phyloP scores from a whole-genome alignment of 192 early-diverging fungal species.

The Coemansia sp. region DNA sequence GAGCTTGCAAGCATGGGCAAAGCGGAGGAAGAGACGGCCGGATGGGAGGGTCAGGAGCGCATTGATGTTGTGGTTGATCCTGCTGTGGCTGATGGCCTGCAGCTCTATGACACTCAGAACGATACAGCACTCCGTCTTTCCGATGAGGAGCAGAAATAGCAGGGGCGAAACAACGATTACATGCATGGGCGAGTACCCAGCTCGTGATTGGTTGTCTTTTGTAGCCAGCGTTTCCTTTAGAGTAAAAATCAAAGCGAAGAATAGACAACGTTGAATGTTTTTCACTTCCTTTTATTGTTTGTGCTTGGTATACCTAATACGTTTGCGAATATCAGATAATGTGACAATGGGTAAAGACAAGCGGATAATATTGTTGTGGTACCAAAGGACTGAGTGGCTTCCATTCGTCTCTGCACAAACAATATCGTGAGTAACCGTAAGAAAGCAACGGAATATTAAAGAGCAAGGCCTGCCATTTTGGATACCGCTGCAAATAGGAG shows the following conservation, averaged over 20 bases:
- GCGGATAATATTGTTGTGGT: not conserved
- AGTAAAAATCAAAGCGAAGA: not conserved
- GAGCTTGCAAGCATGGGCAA: constrained; percentile 42
- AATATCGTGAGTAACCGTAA: not conserved
- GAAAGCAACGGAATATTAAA: not conserved
- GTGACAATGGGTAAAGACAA: not conserved
- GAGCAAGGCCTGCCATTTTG: not conserved
- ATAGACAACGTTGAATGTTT: too few species aligned
- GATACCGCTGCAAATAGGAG: not conserved
- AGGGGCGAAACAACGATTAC: not conserved
- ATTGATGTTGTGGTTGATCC: constrained; percentile 39
- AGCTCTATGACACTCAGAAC: constrained; percentile 42
- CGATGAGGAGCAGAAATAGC: not conserved
- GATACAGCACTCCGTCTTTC: constrained; percentile 20
- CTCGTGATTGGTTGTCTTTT: not conserved
- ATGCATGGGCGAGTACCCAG: not conserved
- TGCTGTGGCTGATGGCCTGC: constrained; percentile 26
- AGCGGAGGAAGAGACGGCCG: constrained; percentile 28
- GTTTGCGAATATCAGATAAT: not conserved
- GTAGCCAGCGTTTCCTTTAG: not conserved
- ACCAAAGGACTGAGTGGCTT: not conserved
- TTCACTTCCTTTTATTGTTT: not conserved
- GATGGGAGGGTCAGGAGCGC: constrained; percentile 34
- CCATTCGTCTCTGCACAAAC: not conserved
- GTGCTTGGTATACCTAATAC: not conserved